Conservation (phyloP, 2,329 filamentous ascomycete species). For the Dothiorella sarmentorum region DNA sequence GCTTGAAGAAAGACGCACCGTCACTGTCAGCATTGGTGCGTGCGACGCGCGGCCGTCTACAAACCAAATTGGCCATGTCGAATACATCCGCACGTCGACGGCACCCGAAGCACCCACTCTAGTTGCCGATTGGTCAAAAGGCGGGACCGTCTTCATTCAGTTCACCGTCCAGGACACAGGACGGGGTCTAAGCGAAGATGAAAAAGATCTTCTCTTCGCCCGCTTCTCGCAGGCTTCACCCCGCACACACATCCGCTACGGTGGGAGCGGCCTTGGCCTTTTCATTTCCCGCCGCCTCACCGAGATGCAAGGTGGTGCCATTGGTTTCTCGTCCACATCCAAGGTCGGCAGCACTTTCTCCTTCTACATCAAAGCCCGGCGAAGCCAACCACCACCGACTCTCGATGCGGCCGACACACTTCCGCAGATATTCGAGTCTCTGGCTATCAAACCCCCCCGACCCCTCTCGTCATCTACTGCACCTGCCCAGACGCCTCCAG, state of each 20-base stretch:
- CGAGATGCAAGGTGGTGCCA: slow-evolving; percentile 45
- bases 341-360: slow-evolving; percentile 42
- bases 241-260: slow-evolving; percentile 41
- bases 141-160: slow-evolving; percentile 36
- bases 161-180: slow-evolving; percentile 40
- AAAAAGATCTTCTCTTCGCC: slow-evolving; percentile 32
- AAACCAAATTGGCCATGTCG: neutral
- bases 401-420: neutral
- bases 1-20: slow-evolving; percentile 30
- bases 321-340: slow-evolving; percentile 40
- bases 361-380: slow-evolving; percentile 42
- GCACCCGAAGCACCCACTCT: slow-evolving; percentile 8
- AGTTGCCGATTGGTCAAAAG: slow-evolving; percentile 32
- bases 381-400: slow-evolving; percentile 20
- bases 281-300: slow-evolving; percentile 47
- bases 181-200: slow-evolving; percentile 36
- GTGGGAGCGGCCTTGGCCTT: slow-evolving; percentile 44
- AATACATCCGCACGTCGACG: slow-evolving; percentile 12
- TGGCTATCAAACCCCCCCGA: neutral
- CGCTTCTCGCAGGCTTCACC: slow-evolving; percentile 35
- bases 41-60: neutral
- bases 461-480: neutral
- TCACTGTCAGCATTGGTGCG: slow-evolving; percentile 40
- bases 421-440: neutral
- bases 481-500: neutral